Base-by-base conservation (phyloP, 2,329 filamentous ascomycete genomes). In the Madurella fahalii region DNA sequence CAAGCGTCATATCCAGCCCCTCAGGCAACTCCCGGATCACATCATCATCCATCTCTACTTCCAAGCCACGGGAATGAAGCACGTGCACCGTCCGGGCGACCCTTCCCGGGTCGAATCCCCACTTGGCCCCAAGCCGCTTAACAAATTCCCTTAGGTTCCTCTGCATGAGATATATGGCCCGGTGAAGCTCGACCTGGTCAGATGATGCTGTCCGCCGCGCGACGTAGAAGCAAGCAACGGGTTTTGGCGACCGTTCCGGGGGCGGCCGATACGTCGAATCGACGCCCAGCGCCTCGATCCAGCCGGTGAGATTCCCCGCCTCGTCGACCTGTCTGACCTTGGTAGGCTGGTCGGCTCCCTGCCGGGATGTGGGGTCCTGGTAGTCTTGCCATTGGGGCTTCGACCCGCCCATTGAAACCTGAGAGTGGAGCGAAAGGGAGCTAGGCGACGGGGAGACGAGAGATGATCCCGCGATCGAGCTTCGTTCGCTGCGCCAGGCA, bases 221-320 rank as follows among this genome's bases (percentile, higher is more conserved):
- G 18, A 96, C 74, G 67, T 95, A 97, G 69, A 97, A 91, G 73
- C 92, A 96, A 47, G 93, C 93, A 41, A 95, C 84, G 69, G 79
- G 74, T 69, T 90, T 95, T 17, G 84, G 76, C 9, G 79, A 74
- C 54, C 81, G 82, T 64, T 95, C 89, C 1, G 80, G 74, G 0
- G 92, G 92, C 43, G 94, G 87, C 54, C 86, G 83, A 68, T 97
- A 99, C 2, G 80, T 81, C 15, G 85, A 77, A 68, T 97, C 94
- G n/a, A 97, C 90, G 32, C 90, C 94, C 8, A 96, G 73, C 1
- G 91, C 90, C 68, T 96, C 91, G 59, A 97, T 94, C 85, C 88
- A 96, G 5, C 89, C 87, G 57, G 83, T 87, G 30, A 91, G 74
- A 20, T 80, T 83, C 9, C 86, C 86, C 37, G 82, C 74, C 18